Evolutionary conservation across 768 basidiomycete genomes (phyloP), one percentile per base, ranked within the genome.

Genomic region (Cystofilobasidium bisporidii): DNA sequence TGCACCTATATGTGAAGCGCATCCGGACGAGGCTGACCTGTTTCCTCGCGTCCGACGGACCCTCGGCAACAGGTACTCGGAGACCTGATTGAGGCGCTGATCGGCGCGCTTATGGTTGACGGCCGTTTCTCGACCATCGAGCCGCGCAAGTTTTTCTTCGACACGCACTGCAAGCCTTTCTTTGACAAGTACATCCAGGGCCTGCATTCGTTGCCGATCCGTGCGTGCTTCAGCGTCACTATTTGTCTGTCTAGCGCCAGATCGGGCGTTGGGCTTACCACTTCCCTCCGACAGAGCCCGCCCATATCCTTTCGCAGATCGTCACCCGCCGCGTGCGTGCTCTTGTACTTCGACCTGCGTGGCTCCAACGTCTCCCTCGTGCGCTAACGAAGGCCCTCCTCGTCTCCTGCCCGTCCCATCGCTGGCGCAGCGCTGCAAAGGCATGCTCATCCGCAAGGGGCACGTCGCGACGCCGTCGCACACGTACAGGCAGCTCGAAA

Each of bases 71-170:
- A 91, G 89, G 82, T 81, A 12, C 80, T 91, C 24, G 87, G 87
- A 11, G 88, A 91, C 75, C 80, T 90, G 32, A 81, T 91, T 26
- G 89, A 92, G 76, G 85, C 89, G 2, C 80, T 88, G 47, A 79
- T 89, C 41, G 90, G 88, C 12, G 89, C 88, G 14, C 78, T 89
- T 60, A 88, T 86, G 76, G 82, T 91, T 70, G 87, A 85, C 26
- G 88, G 90, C 74, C 80, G 82, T 64, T 88, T 85, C 76, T 81
- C 83, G 22, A 81, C 82, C 30, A 77, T 78, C 61, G 87, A 87
- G 5, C 81, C 82, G 36, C 32, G 24, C 30, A 82, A 87, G 72
- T 77, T 78, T 0, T 80, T 91, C 72, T 91, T 87, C 77, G 81
- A 85, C 65, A 82, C 80, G 61, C 78, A 86, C 57, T 78, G 90